These are phyloP conservation scores for Heterobasidion parviporum DNA, from an alignment of 1,284 basidiomycete species.

Conservation along the genomic window DNA sequence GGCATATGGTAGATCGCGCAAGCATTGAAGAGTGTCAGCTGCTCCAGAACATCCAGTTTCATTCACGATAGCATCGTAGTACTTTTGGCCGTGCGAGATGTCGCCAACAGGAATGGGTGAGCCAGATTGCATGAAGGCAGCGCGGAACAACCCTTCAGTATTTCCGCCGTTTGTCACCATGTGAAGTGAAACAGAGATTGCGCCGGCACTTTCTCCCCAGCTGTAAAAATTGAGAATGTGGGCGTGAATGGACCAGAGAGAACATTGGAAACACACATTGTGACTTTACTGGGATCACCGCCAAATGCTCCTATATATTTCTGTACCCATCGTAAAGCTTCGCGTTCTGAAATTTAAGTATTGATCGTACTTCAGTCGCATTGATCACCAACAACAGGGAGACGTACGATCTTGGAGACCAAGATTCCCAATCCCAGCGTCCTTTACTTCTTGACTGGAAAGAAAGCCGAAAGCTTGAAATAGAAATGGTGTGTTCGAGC, in stretches of 20 bases:
- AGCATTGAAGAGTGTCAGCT: constrained; percentile 30
- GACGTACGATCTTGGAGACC: constrained; percentile 26
- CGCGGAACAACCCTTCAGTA: constrained; percentile 23
- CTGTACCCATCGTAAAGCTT: constrained; percentile 37
- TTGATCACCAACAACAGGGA: background rate
- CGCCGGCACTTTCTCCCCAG: constrained; percentile 35
- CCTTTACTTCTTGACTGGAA: constrained; percentile 24
- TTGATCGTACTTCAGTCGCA: too few relatives aligned
- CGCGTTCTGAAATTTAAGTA: constrained; percentile 28
- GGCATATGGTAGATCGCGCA: constrained; percentile 26
- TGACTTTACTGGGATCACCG: constrained; percentile 37
- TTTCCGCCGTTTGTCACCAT: constrained; percentile 22
- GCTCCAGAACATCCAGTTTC: constrained; percentile 22
- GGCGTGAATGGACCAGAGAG: background rate
- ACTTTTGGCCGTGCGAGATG: constrained; percentile 20
- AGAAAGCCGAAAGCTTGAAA: constrained; percentile 25
- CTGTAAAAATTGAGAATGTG: constrained; percentile 9
- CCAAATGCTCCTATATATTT: constrained; percentile 35
- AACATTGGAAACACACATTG: constrained; percentile 31
- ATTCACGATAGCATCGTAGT: constrained; percentile 25
- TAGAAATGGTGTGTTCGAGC: background rate
- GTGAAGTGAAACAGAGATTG: constrained; percentile 23
- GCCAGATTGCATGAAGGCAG: constrained; percentile 28
- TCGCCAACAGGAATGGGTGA: constrained; percentile 23
- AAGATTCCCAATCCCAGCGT: constrained; percentile 27